phyloP scores from a whole-genome alignment of 1,284 basidiomycete species.

The Cryptococcus hybrid region DNA sequence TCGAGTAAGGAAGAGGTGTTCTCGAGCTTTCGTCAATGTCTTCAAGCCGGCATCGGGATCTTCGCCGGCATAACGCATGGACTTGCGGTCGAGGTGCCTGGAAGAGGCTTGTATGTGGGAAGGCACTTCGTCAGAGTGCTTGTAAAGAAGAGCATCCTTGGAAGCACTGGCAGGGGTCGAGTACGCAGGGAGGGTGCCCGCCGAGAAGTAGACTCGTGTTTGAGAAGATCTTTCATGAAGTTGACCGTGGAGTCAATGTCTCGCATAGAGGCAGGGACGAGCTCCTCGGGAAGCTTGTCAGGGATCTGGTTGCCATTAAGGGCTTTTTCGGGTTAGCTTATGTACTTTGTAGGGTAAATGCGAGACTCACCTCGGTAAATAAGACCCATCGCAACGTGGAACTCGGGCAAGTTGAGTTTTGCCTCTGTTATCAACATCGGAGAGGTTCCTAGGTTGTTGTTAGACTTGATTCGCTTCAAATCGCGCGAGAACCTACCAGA shows the following conservation, averaged over 20 bases:
- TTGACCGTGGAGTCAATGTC: conserved; percentile 91
- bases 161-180: conserved; percentile 55
- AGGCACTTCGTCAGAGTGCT: conserved; percentile 66
- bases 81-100: conserved; percentile 82
- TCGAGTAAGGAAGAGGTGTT: conserved; percentile 83
- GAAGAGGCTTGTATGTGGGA: conserved; percentile 75
- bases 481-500: conserved; percentile 66
- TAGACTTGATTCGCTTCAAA: no score
- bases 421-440: conserved; percentile 85
- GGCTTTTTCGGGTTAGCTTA: conserved; percentile 54
- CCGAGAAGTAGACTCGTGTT: conserved; percentile 71
- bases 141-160: conserved; percentile 91
- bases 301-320: conserved; percentile 93
- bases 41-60: conserved; percentile 70
- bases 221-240: conserved; percentile 85
- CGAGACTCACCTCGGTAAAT: conserved; percentile 84
- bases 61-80: conserved; percentile 72
- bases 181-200: conserved; percentile 58
- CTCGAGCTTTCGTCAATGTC: conserved; percentile 82
- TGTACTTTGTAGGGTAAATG: not conserved
- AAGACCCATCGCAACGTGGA: conserved; percentile 98
- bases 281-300: conserved; percentile 78
- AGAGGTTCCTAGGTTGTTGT: conserved; percentile 65
- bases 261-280: conserved; percentile 86
- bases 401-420: conserved; percentile 89